phyloP scores from a whole-genome alignment of 805 yeast genomes.

The Babjeviella inositovora region DNA sequence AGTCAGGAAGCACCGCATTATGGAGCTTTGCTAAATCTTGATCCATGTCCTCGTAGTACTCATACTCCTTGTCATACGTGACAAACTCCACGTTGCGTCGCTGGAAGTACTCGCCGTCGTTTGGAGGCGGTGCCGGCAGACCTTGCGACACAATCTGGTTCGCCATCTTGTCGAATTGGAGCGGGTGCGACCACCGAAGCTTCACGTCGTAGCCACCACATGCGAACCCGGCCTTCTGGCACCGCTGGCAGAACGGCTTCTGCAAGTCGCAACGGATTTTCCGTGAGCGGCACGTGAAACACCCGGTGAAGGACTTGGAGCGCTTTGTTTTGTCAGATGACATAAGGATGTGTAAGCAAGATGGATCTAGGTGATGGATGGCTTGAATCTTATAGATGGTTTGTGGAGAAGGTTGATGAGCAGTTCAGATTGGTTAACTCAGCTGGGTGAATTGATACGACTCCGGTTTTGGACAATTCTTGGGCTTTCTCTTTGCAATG shows the following conservation, averaged over 20 bases:
- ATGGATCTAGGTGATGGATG: too few relatives aligned
- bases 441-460: too few relatives aligned
- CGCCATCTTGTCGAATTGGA: constrained; percentile 30
- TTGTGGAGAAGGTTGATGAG: too few relatives aligned
- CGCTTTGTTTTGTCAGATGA: too few relatives aligned
- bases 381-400: too few relatives aligned
- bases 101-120: constrained; percentile 38
- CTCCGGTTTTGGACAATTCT: too few relatives aligned
- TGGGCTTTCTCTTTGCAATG: too few relatives aligned
- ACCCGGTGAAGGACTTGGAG: constrained; percentile 68
- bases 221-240: constrained; percentile 44
- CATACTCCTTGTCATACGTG: constrained; percentile 41
- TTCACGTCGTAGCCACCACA: constrained; percentile 81
- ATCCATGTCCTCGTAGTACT: constrained; percentile 75
- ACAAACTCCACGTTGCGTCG: constrained; percentile 66
- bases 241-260: constrained; percentile 57
- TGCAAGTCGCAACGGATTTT: constrained; percentile 69
- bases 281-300: constrained; percentile 74
- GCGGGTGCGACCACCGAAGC: constrained; percentile 60
- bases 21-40: constrained; percentile 43
- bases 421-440: too few relatives aligned
- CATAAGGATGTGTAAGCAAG: too few relatives aligned
- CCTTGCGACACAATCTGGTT: constrained; percentile 9
- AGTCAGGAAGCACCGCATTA: constrained; percentile 19
- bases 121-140: constrained; percentile 2